Evolutionary conservation across 2,329 filamentous ascomycete species (phyloP).

Genomic region (Nakataea oryzae): DNA sequence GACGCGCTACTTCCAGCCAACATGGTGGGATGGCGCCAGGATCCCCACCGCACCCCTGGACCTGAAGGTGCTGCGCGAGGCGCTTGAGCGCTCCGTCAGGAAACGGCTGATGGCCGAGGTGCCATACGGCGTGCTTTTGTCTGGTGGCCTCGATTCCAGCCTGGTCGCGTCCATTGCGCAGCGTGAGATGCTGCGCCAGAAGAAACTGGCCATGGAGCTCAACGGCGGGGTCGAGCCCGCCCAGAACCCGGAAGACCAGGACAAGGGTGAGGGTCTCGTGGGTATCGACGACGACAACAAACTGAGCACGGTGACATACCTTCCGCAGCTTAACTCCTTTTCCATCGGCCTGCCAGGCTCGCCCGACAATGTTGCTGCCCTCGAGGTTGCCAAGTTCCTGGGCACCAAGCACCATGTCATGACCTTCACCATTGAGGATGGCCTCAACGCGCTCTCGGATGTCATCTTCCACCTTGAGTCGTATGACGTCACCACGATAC

Average conservation of each 20-base stretch:
- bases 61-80: constrained; percentile 69
- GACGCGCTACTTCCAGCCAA: constrained; percentile 82
- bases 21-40: constrained; percentile 78
- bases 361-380: constrained; percentile 82
- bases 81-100: constrained; percentile 81
- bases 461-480: constrained; percentile 98
- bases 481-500: constrained; percentile 97
- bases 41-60: constrained; percentile 75
- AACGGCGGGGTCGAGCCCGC: constrained; percentile 29
- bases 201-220: constrained; percentile 47
- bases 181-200: constrained; percentile 74
- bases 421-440: constrained; percentile 96
- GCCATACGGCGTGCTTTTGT: constrained; percentile 90
- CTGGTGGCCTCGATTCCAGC: constrained; percentile 91
- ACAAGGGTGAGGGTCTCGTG: constrained; percentile 63
- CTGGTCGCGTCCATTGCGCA: constrained; percentile 92
- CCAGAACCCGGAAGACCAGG: constrained; percentile 36
- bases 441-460: constrained; percentile 90
- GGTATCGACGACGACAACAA: constrained; percentile 91
- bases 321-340: constrained; percentile 96
- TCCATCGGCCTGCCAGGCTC: constrained; percentile 92
- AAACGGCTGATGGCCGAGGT: constrained; percentile 99
- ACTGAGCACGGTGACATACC: constrained; percentile 78
- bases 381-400: constrained; percentile 91
- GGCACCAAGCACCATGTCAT: constrained; percentile 97